These are phyloP conservation scores for Cercospora sp. DNA, from an alignment of 2,329 filamentous ascomycete species.

Conservation along the genomic window DNA sequence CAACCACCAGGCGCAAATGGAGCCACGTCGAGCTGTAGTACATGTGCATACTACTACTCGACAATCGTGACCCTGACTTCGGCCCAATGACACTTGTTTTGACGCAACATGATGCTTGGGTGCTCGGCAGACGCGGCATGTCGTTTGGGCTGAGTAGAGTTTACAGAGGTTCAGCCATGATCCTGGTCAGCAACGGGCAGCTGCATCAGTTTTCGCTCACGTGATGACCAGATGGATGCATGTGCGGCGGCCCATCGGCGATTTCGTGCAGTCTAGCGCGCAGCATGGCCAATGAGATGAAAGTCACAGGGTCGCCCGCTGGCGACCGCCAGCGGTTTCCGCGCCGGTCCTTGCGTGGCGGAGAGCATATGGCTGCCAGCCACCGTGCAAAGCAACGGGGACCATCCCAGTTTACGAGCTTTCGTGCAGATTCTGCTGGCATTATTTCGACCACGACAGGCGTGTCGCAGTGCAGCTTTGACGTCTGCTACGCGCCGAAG, in stretches of 20 bases:
- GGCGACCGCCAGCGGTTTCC: constrained; percentile 11
- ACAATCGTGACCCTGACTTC: neutral
- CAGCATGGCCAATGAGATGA: neutral
- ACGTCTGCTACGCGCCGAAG: neutral
- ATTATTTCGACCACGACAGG: neutral
- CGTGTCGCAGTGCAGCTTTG: neutral
- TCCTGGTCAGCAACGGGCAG: constrained; percentile 7
- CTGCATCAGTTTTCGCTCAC: constrained; percentile 12
- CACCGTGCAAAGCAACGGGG: neutral
- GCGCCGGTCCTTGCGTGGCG: constrained; percentile 15
- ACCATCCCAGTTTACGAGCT: constrained; percentile 3
- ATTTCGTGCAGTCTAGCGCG: constrained; percentile 1
- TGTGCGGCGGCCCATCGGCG: constrained; percentile 7
- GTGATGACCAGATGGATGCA: neutral
- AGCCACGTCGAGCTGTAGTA: constrained; percentile 11
- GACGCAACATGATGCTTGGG: neutral
- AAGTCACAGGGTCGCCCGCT: neutral
- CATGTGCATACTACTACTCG: constrained; percentile 4
- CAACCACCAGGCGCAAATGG: constrained; percentile 1
- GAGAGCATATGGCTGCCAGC: constrained; percentile 2
- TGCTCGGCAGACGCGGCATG: constrained; percentile 8
- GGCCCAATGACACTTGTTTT: neutral
- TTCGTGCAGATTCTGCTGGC: neutral
- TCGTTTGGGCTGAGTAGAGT: constrained; percentile 1
- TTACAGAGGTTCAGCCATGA: neutral